Base-by-base conservation (phyloP, 2,329 filamentous ascomycete genomes). In the Neoscytalidium dimidiatum region DNA sequence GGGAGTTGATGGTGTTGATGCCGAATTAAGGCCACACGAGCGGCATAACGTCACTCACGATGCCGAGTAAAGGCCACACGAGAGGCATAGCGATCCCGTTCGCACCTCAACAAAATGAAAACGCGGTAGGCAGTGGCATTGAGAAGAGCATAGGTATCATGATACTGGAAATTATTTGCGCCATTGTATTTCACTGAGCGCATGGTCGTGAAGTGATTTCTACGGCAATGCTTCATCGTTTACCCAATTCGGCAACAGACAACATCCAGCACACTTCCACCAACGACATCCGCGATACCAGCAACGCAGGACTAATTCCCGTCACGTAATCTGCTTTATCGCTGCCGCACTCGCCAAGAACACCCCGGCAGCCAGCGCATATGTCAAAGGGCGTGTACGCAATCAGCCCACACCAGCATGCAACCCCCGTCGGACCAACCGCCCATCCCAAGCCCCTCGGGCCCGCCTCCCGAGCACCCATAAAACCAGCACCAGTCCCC, bases 51-150 rank as follows among this genome's bases (percentile, higher is more conserved):
- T 29, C 48, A 31, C n/a, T 51, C 14, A 31, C 28, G 19, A 31
- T 51, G 26, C 48, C 48, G 48, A 51, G 28, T 51, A 51, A 51
- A 56, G 52, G 52, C 52, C 52, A 56, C 52, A 56, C 52, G 52
- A 56, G 52, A 19, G 52, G 52, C 33, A 56, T 56, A 56, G 52
- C 52, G 28, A 56, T 56, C 29, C 52, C 31, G 31, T 56, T 19
- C 26, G 23, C 44, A n/a, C 44, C 52, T 41, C 31, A 35, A 56
- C 29, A 56, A 56, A 56, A 56, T 56, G 6, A 33, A n/a, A 51
- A 17, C 4, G 19, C 11, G 13, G 4, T 4, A 13, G 4, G 9
- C 14, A 14, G 26, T 1, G 13, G n/a, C 14, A 51, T 8, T 17
- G 23, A 5, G 23, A 23, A 17, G n/a, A n/a, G n/a, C n/a, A n/a